Evolutionary conservation across 306 rosid species (phyloP), one percentile per base, ranked within the genome.

Genomic region (Pyrus betulifolia): DNA sequence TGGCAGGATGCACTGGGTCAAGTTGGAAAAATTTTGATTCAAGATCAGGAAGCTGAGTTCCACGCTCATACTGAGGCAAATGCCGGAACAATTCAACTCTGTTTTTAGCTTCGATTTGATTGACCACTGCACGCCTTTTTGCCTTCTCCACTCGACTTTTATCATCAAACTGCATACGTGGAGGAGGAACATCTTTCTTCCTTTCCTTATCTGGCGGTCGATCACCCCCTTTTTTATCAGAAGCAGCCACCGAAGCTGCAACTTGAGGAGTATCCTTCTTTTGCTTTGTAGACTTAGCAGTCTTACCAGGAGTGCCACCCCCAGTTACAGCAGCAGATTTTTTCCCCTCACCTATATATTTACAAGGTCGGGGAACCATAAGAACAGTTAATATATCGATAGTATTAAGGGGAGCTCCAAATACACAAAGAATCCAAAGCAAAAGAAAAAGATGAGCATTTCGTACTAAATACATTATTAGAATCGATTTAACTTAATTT

Each of bases 31-130:
- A 55, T 78, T 76, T 93, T 22, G 93, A 82, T 78, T 89, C 89
- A 22, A 91, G 91, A 78, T 89, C 86, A 76, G 93, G 89, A 81
- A 88, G 90, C 79, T 88, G 92, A 67, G 82, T 79, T 69, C 93
- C 96, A 74, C 76, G 84, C 81, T 93, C 97, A 76, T 88, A 91
- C 79, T 93, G 98, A 76, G 97, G 97, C 88, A 93, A 83, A 86
- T 93, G 97, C 77, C 84, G 85, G 84, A 93, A 93, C 76, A 93
- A 76, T 82, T 93, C 97, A 77, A 90, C 97, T 84, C 91, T 86
- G 74, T 91, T 91, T 81, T 81, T 84, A 71, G 91, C 92, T 88
- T 91, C 96, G 58, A 89, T 89, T 88, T 88, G 96, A 82, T 87
- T 82, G 70, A 91, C 88, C 76, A 89, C 79, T 30, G 97, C 84